phyloP scores from a whole-genome alignment of 2,329 filamentous ascomycete species.

The Penicillium psychrosexuale region DNA sequence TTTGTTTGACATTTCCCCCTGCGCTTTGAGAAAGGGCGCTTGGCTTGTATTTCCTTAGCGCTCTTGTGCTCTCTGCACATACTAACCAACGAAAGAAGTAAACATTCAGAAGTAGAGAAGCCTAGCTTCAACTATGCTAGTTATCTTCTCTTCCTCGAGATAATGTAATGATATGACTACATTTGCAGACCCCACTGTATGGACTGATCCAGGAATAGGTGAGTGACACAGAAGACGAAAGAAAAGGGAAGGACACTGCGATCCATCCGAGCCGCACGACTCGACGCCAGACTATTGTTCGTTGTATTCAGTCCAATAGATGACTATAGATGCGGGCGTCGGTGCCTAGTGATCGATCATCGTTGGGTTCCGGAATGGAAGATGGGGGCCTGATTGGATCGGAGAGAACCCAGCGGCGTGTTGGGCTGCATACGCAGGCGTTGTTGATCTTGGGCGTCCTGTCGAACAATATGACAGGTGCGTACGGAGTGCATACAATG shows the following conservation, averaged over 20 bases:
- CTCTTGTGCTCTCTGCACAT: neutral
- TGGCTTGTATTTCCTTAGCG: neutral
- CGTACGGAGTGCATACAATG: neutral
- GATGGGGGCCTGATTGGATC: neutral
- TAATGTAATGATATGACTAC: neutral
- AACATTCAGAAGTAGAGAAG: neutral
- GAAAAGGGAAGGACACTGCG: neutral
- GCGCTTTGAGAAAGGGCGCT: neutral
- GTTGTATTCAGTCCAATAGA: neutral
- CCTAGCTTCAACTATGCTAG: neutral
- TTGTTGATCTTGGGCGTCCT: neutral
- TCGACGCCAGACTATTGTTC: neutral
- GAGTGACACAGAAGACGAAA: neutral
- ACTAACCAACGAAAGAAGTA: neutral
- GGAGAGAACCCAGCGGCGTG: neutral
- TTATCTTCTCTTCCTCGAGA: neutral
- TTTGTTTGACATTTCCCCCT: neutral
- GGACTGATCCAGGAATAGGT: neutral
- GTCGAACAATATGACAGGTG: neutral
- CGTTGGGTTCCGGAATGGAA: neutral
- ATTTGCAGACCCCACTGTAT: neutral
- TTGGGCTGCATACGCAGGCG: conserved; percentile 1
- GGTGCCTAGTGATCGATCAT: neutral
- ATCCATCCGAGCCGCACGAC: neutral
- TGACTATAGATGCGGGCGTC: neutral